These are phyloP conservation scores for Firmiana major DNA, from an alignment of 345 rosid species.

Conservation along the genomic window DNA sequence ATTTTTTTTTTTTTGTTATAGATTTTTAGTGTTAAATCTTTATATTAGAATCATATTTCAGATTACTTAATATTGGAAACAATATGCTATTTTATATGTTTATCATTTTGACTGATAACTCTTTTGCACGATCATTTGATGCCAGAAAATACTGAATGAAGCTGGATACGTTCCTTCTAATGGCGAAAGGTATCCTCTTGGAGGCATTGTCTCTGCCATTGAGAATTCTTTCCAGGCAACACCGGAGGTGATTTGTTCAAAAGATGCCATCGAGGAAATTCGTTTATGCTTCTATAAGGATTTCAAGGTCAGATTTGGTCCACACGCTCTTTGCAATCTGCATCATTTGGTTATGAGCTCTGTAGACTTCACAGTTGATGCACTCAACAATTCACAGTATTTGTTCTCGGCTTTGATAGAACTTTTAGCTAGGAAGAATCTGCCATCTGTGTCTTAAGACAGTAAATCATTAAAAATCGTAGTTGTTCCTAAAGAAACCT, in stretches of 20 bases:
- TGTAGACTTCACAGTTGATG: not conserved
- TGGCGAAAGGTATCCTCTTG: constrained; percentile 83
- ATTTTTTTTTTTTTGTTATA: no score
- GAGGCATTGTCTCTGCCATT: constrained; percentile 81
- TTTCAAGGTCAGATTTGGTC: constrained; percentile 55
- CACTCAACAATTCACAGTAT: not conserved
- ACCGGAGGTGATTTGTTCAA: constrained; percentile 66
- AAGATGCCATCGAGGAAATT: constrained; percentile 64
- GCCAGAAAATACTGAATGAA: constrained; percentile 71
- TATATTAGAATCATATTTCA: no score
- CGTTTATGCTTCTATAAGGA: constrained; percentile 83
- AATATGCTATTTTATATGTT: no score
- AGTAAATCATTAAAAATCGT: not conserved
- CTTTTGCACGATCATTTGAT: constrained; percentile 10
- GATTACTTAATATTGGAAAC: no score
- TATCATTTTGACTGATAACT: constrained; percentile 11
- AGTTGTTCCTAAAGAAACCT: not conserved
- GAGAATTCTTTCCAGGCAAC: constrained; percentile 79
- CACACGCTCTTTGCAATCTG: not conserved
- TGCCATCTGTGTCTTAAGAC: not conserved
- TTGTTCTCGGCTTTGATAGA: not conserved
- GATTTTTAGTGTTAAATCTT: no score
- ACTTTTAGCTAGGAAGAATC: not conserved
- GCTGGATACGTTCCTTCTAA: constrained; percentile 91
- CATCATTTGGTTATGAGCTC: not conserved